Conservation (phyloP, 192 early-diverging fungal species). For the Rhizophagus clarus region DNA sequence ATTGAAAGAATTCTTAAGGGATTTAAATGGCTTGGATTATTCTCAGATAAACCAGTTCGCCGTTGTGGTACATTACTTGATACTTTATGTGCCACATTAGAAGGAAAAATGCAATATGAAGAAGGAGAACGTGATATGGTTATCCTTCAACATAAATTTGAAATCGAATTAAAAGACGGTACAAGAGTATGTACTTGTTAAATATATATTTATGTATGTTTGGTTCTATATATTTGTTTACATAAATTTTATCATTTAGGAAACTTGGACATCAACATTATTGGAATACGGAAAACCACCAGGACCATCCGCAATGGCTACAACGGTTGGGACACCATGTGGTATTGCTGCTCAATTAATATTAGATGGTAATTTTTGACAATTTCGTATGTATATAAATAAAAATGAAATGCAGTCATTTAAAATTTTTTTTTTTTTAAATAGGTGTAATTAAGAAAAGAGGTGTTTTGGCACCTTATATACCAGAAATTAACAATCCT, state of each 20-base stretch:
- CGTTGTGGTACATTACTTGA: conserved; percentile 82
- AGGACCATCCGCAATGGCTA: conserved; percentile 91
- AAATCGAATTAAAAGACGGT: conserved; percentile 88
- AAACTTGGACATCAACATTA: conserved; percentile 91
- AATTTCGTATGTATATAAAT: not conserved
- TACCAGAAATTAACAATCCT: conserved; percentile 84
- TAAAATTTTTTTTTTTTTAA: not conserved
- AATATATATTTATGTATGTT: not conserved
- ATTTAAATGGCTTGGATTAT: conserved; percentile 84
- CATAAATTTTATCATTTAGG: conserved; percentile 35
- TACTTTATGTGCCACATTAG: conserved; percentile 92
- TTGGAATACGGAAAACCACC: conserved; percentile 90
- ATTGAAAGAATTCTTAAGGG: conserved; percentile 69
- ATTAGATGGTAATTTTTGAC: conserved; percentile 70
- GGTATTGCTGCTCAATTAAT: conserved; percentile 94
- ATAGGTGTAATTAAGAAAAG: conserved; percentile 55
- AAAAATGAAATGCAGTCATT: not conserved
- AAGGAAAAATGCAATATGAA: conserved; percentile 95
- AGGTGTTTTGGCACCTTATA: conserved; percentile 94
- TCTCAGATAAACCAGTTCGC: conserved; percentile 60
- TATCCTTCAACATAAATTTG: conserved; percentile 97
- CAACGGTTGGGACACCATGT: conserved; percentile 94
- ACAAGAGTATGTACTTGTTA: conserved; percentile 37
- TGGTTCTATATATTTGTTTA: too few species aligned
- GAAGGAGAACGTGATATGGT: conserved; percentile 95